phyloP scores from a whole-genome alignment of 2,329 filamentous ascomycete genomes.

The Exophiala lecanii-corni region DNA sequence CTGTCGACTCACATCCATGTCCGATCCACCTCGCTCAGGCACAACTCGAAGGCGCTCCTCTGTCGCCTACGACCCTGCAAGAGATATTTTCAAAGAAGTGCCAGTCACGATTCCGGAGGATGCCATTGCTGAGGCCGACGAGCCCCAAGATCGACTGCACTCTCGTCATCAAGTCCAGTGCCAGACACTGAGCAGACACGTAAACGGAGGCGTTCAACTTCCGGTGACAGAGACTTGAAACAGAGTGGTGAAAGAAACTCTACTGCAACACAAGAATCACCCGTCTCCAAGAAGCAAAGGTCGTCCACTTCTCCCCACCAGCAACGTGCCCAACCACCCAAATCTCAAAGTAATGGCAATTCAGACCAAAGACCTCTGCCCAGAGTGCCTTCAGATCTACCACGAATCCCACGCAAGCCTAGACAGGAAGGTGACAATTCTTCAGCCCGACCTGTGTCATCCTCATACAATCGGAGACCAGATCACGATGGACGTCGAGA shows the following conservation, averaged over 20 bases:
- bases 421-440: slow-evolving; percentile 25
- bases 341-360: slow-evolving; percentile 6
- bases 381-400: slow-evolving; percentile 20
- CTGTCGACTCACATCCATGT: slow-evolving; percentile 6
- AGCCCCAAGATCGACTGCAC: slow-evolving; percentile 4
- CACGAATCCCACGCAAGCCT: slow-evolving; percentile 19
- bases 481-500: slow-evolving; percentile 25
- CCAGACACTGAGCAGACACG: slow-evolving; percentile 11
- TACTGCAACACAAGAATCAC: not conserved
- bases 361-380: slow-evolving; percentile 11
- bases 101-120: slow-evolving; percentile 25
- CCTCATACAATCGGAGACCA: slow-evolving; percentile 22
- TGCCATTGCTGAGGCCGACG: slow-evolving; percentile 24
- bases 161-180: slow-evolving; percentile 13
- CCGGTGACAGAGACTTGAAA: slow-evolving; percentile 9
- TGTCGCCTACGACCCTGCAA: slow-evolving; percentile 32
- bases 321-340: slow-evolving; percentile 3
- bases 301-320: slow-evolving; percentile 9
- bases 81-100: slow-evolving; percentile 31
- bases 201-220: slow-evolving; percentile 19
- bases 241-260: slow-evolving; percentile 1
- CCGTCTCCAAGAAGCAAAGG: slow-evolving; percentile 13
- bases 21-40: slow-evolving; percentile 9
- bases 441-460: slow-evolving; percentile 13
- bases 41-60: slow-evolving; percentile 24